These are phyloP conservation scores for Talaromyces nanjingensis DNA, from an alignment of 495 filamentous ascomycete species.

Conservation along the genomic window DNA sequence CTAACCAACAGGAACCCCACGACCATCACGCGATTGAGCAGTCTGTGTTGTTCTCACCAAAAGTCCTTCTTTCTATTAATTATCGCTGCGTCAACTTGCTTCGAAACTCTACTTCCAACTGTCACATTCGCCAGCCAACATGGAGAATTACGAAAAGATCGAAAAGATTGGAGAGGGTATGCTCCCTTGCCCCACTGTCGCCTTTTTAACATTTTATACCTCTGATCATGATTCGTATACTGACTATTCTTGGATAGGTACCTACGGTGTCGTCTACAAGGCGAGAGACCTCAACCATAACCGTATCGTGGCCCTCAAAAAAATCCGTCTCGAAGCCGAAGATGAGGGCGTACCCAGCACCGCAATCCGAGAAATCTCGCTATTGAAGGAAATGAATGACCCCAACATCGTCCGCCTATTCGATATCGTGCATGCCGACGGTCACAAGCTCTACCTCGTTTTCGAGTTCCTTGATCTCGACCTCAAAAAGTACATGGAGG, in stretches of 20 bases:
- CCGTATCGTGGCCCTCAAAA: conserved; percentile 91
- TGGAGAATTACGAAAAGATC: conserved; percentile 99
- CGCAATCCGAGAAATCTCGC: conserved; percentile 92
- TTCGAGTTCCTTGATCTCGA: conserved; percentile 93
- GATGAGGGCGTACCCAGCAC: conserved; percentile 96
- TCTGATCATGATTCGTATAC: background rate
- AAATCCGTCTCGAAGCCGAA: conserved; percentile 95
- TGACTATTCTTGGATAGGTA: conserved; percentile 46
- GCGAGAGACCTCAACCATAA: conserved; percentile 75
- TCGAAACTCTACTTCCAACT: background rate
- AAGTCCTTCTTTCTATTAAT: background rate
- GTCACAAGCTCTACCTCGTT: conserved; percentile 93
- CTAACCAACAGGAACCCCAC: conserved; percentile 7
- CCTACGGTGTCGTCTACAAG: conserved; percentile 91
- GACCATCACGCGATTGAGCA: background rate
- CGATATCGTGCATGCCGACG: conserved; percentile 95
- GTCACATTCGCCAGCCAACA: conserved; percentile 25
- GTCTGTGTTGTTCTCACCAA: background rate
- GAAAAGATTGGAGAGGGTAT: conserved; percentile 99
- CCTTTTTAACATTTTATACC: no score
- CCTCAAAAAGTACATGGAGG: conserved; percentile 98
- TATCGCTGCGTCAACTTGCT: background rate
- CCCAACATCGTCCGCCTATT: conserved; percentile 87
- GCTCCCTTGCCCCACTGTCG: background rate
- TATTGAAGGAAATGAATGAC: conserved; percentile 95